These are phyloP conservation scores for Amanita pseudoporphyria DNA, from an alignment of 768 basidiomycete genomes.

Conservation along the genomic window DNA sequence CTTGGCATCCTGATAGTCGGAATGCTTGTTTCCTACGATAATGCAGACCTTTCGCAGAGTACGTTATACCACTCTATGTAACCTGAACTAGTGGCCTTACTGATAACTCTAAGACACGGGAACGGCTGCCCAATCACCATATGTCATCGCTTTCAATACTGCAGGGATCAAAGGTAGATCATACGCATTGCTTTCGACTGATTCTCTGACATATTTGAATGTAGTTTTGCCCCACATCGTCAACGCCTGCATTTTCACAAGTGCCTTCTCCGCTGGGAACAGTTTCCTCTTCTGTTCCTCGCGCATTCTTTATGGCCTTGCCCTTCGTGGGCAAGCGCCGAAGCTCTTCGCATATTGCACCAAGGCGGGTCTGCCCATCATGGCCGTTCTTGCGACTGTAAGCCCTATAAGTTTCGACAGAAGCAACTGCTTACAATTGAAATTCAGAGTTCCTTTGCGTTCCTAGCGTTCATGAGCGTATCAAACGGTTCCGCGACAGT, in stretches of 20 bases:
- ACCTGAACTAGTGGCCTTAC: neutral
- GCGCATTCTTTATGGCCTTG: constrained; percentile 43
- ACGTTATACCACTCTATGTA: constrained; percentile 1
- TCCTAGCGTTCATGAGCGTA: constrained; percentile 60
- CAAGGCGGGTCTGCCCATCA: constrained; percentile 37
- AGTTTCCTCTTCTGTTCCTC: constrained; percentile 50
- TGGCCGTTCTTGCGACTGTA: constrained; percentile 26
- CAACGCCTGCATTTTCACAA: constrained; percentile 64
- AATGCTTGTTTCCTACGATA: constrained; percentile 68
- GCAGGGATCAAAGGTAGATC: constrained; percentile 56
- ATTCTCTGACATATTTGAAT: neutral
- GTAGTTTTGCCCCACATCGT: constrained; percentile 55
- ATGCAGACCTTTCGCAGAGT: constrained; percentile 38
- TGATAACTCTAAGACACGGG: constrained; percentile 24
- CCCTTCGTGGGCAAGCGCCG: constrained; percentile 42
- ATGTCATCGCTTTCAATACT: constrained; percentile 70
- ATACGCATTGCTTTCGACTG: neutral
- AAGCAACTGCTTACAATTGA: neutral
- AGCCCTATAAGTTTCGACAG: constrained; percentile 8
- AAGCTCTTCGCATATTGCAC: constrained; percentile 34
- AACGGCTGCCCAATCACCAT: constrained; percentile 74
- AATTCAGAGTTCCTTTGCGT: constrained; percentile 28
- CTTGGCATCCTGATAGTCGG: constrained; percentile 67
- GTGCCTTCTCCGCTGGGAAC: constrained; percentile 66
- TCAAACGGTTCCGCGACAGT: constrained; percentile 45